These are phyloP conservation scores for Arabidopsis suecica DNA, from an alignment of 345 rosid genomes.

Conservation along the genomic window DNA sequence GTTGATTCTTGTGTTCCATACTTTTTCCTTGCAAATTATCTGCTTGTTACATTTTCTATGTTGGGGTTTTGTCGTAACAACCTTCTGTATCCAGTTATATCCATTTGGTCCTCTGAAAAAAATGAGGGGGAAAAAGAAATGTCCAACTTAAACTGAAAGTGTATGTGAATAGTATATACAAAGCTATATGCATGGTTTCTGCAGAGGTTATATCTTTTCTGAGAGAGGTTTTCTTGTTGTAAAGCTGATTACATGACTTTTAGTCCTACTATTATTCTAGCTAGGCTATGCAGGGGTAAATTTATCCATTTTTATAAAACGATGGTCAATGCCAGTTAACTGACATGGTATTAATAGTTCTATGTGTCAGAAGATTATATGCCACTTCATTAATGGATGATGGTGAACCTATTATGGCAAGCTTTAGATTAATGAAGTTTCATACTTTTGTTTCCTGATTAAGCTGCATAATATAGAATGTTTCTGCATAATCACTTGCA, in stretches of 20 bases:
- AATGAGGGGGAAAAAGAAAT: not conserved
- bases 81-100: not conserved
- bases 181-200: not conserved
- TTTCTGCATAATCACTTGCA: slow-evolving; percentile 13
- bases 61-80: not conserved
- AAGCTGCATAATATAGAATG: slow-evolving; percentile 15
- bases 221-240: not conserved
- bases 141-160: not conserved
- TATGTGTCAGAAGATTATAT: slow-evolving; percentile 21
- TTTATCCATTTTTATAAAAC: not conserved
- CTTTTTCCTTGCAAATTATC: not conserved
- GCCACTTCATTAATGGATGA: not conserved
- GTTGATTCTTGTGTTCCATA: slow-evolving; percentile 9
- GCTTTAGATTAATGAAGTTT: slow-evolving; percentile 22
- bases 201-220: not conserved
- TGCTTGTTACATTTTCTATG: slow-evolving; percentile 14
- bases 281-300: not conserved
- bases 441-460: slow-evolving; percentile 17
- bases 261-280: not conserved
- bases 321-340: not conserved
- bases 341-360: not conserved
- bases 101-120: not conserved
- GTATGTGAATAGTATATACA: not conserved
- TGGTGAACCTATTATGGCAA: slow-evolving; percentile 9
- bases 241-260: slow-evolving; percentile 10